Evolutionary conservation across 345 rosid genomes (phyloP), one percentile per base, ranked within the genome.

Genomic region (Citrus medica): DNA sequence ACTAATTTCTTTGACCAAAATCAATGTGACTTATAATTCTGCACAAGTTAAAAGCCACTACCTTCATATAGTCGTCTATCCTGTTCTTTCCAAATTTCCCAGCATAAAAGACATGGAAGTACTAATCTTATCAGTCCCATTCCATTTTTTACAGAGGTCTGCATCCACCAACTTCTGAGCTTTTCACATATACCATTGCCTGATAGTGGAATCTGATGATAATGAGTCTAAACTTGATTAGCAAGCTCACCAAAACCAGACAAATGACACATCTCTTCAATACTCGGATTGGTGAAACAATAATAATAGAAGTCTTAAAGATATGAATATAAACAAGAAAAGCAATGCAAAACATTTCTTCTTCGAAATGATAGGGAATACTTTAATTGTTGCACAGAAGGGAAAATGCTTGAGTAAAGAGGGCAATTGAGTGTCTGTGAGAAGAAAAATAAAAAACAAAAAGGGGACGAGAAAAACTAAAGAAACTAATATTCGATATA

Each of bases 21-120:
- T 58, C 56, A 9, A 72, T 61, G 65, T 46, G 71, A 71, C 77
- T 38, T 53, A 25, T 17, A 77, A 53, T 42, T 69, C 79, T 46
- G 58, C 1, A 19, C 32, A 74, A 42, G 81, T 67, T 33, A 75
- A 67, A 37, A 70, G 74, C 77, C 38, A 70, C 46, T 80, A 82
- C 84, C 85, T 82, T 85, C 71, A 68, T 64, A 58, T 37, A 83
- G 46, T 76, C 72, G 79, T 78, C 80, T 80, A 80, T 76, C 80
- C 78, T 30, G 67, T 76, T 83, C 88, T 48, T 77, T 69, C 82
- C 82, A 79, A 78, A 74, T 42, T 32, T 81, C 76, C 82, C 76
- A 84, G 80, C 75, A 81, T 71, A 74, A 63, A 82, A 79, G 80
- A 83, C 83, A 86, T 22, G 81, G 88, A 76, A 83, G 81, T 65